phyloP scores from a whole-genome alignment of 2,329 filamentous ascomycete species.

The Claviceps purpurea region DNA sequence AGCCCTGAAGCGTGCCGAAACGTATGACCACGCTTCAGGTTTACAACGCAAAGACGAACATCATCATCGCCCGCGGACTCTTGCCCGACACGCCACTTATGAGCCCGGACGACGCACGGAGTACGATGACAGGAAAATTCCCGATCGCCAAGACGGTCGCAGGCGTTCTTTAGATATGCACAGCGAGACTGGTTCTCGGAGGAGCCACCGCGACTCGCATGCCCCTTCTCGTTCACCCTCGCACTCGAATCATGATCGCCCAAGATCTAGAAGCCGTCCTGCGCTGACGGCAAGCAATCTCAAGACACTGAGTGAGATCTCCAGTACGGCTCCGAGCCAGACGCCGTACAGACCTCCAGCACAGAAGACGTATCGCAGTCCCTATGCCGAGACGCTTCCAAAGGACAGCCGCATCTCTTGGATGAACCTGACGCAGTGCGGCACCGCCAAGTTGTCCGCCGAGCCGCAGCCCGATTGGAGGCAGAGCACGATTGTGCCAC shows the following conservation, averaged over 20 bases:
- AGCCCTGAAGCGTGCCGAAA: constrained; percentile 50
- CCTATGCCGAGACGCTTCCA: constrained; percentile 23
- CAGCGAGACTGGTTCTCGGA: constrained; percentile 28
- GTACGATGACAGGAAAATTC: constrained; percentile 14
- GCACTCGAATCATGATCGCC: constrained; percentile 15
- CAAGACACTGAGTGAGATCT: constrained; percentile 38
- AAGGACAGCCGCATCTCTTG: constrained; percentile 29
- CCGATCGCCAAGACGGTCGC: constrained; percentile 22
- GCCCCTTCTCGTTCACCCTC: constrained; percentile 13
- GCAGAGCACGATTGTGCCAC: constrained; percentile 18
- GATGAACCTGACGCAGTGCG: constrained; percentile 13
- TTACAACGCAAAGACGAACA: constrained; percentile 4
- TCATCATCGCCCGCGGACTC: constrained; percentile 1
- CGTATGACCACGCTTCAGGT: constrained; percentile 25
- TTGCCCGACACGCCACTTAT: constrained; percentile 1
- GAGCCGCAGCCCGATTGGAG: constrained; percentile 5
- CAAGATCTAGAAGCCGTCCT: constrained; percentile 18
- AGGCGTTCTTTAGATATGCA: constrained; percentile 15
- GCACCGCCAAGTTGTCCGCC: constrained; percentile 16
- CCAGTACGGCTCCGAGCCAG: constrained; percentile 31
- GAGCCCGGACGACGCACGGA: constrained; percentile 17
- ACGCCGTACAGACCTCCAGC: constrained; percentile 14
- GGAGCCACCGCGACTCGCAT: constrained; percentile 24
- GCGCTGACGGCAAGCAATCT: constrained; percentile 41
- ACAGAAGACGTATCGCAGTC: constrained; percentile 22